Evolutionary conservation across 169 alveolate species (phyloP).

Genomic region (Eimeria maxima): DNA sequence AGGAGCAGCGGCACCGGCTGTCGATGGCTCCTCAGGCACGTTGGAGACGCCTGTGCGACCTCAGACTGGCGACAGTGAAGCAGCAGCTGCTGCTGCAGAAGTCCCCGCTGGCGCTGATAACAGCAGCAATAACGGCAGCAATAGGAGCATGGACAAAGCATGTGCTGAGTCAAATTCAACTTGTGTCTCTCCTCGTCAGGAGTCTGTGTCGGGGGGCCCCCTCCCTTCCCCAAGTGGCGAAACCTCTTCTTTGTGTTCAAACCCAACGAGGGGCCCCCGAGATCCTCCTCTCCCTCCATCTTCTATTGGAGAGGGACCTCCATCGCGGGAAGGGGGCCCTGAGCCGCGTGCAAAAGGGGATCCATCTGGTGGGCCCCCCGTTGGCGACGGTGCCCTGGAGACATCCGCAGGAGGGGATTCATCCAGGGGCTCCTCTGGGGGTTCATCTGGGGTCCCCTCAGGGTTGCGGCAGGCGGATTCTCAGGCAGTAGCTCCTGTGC

Average conservation of each 20-base stretch:
- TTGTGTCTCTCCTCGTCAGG: not conserved
- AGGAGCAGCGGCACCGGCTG: conserved; percentile 7
- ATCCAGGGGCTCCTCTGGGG: no score
- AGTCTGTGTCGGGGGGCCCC: conserved; percentile 9
- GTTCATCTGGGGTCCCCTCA: conserved; percentile 1
- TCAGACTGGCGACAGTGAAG: not conserved
- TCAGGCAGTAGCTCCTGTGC: conserved; percentile 79
- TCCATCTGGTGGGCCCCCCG: conserved; percentile 8
- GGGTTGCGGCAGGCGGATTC: not conserved
- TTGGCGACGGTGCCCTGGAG: conserved; percentile 3
- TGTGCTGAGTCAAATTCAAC: not conserved
- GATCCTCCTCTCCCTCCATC: no score
- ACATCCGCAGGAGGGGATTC: not conserved
- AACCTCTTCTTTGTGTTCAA: not conserved
- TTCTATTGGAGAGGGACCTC: no score
- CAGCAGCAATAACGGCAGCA: conserved; percentile 43
- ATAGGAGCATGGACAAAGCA: not conserved
- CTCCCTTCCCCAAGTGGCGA: not conserved
- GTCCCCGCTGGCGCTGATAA: not conserved
- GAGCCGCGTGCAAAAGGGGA: not conserved
- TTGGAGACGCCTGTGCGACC: not conserved
- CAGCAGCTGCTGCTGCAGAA: conserved; percentile 26
- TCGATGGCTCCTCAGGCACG: not conserved
- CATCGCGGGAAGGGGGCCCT: not conserved
- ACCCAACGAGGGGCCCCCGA: not conserved